Evolutionary conservation across 768 basidiomycete species (phyloP), one percentile per base, ranked within the genome.

Genomic region (Kwoniella dendrophila): DNA sequence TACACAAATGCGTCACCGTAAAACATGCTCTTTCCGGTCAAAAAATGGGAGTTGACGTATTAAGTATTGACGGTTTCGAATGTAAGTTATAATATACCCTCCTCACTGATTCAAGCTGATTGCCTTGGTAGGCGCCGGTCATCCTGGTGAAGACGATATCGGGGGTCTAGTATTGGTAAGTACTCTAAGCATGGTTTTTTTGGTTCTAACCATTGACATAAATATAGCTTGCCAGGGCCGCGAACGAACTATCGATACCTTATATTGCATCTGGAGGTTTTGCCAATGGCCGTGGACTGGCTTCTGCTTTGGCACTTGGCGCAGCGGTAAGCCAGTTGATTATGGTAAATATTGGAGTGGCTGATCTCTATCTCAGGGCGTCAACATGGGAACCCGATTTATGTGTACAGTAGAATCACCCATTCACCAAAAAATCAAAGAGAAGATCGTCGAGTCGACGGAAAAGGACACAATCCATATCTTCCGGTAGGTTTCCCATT

Each of bases 121-220:
- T 14, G 3, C 11, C 4, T 4, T 3, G 12, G 10, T 3, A 92
- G 90, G 90, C 73, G 93, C 92, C 30, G 93, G 93, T 26, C 91
- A 93, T 78, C 92, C 92, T 18, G 94, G 94, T 64, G 94, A 96
- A 74, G 90, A 95, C 43, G 94, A 96, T 73, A 89, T 96, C 24
- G 90, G 90, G 2, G 90, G 89, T 3, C 72, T 95, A 24, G 88
- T 96, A 2, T 79, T 96, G 80, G 91, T 91, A 67, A 48, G 76
- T 59, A 40, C 4, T 56, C 38, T 16, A 75, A 62, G 27, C 16
- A 24, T 34, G 34, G 49, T 32, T 30, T 30, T 20, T 30, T 6
- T 45, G 16, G 53, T 32, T 4, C 26, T 12, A 20, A 34, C 30
- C n/a, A 40, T 34, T 36, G 7, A 4, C 24, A n/a, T 11, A 8